These are phyloP conservation scores for Salvia miltiorrhiza DNA, from an alignment of 257 asterid genomes.

Conservation along the genomic window DNA sequence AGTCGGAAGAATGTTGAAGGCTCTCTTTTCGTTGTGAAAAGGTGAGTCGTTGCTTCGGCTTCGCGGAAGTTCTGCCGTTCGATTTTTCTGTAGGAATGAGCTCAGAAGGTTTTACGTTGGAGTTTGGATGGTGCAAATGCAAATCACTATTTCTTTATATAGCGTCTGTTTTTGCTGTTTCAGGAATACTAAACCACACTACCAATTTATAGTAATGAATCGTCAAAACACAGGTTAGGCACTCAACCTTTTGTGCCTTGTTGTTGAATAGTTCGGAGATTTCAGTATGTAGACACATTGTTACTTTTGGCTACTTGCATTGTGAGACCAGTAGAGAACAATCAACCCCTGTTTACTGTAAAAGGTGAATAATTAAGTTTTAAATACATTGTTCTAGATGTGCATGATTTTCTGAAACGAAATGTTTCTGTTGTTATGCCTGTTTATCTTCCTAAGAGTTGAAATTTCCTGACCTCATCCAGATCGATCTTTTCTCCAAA, in stretches of 20 bases:
- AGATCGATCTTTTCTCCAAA: background rate
- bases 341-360: background rate
- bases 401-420: background rate
- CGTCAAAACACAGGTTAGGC: slow-evolving; percentile 61
- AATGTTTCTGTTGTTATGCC: background rate
- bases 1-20: slow-evolving; percentile 96
- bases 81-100: background rate
- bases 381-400: background rate
- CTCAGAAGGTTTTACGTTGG: slow-evolving; percentile 13
- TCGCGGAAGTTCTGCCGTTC: background rate
- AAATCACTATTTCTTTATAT: background rate
- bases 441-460: background rate
- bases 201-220: slow-evolving; percentile 90
- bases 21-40: slow-evolving; percentile 84
- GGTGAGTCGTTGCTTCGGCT: slow-evolving; percentile 37
- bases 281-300: background rate
- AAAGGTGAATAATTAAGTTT: background rate
- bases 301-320: background rate
- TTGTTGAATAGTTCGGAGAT: background rate
- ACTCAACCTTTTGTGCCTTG: background rate
- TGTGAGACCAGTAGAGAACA: background rate
- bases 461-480: background rate
- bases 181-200: slow-evolving; percentile 77
- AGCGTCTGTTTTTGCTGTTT: slow-evolving; percentile 18
- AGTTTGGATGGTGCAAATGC: background rate